Evolutionary conservation across 495 filamentous ascomycete genomes (phyloP), one percentile per base, ranked within the genome.

Genomic region (Podospora anserina): DNA sequence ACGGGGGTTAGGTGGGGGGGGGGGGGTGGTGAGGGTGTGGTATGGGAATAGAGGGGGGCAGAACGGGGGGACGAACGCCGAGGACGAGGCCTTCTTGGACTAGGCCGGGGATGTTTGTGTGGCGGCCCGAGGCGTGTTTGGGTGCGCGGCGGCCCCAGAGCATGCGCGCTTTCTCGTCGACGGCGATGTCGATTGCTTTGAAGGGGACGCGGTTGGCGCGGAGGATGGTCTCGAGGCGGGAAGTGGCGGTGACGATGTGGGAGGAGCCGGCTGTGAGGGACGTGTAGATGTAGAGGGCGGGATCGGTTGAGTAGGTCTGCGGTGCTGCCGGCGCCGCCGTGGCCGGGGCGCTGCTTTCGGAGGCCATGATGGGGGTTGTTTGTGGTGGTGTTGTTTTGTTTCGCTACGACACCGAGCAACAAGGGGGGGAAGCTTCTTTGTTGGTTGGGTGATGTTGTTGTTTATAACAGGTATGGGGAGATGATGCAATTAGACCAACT

Each of bases 181-280:
- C 96, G 28, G 95, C 94, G 34, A 95, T 87, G 82, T 99, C 95
- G 74, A 97, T 83, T 70, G 91, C 92, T 71, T 90, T 92, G 82
- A 97, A 99, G 26, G 92, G 90, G 61, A 99, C 90, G 71, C 89
- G 90, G 83, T 98, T 97, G 49, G 93, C 93, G 78, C 93, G 96
- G 68, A 99, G 88, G 77, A 99, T 96, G 20, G 94, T 97, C 80
- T 98, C 94, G 65, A 99, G 83, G 49, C 96, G 90, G 27, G 93
- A 92, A 0, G 95, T 99, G 2, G 96, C 95, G 53, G 95, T 98
- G 72, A 97, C 88, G 79, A 98, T 97, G 79, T 97, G 93, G 32
- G 93, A 96, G 5, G 93, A 96, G 70, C 94, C 94, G 66, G 93
- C 91, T n/a, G 94, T 97, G 27, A 97, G 85, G 71, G 93, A 97